Conservation (phyloP, 1,284 basidiomycete species). For the Irpex rosettiformis region DNA sequence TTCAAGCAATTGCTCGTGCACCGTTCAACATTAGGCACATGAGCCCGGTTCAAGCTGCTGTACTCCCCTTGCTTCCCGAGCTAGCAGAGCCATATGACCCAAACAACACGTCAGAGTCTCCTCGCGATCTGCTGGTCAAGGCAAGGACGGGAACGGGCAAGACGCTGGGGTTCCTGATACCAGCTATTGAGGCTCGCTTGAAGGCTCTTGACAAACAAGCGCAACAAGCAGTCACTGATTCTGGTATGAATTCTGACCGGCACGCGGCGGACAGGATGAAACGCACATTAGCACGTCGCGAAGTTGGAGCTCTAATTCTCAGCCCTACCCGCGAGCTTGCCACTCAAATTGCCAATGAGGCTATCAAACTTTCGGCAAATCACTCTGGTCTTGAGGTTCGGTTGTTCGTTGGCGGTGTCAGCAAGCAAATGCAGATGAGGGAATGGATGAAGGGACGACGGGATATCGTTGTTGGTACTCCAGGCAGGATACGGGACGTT, state of each 20-base stretch:
- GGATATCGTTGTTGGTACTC: constrained; percentile 92
- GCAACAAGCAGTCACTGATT: constrained; percentile 36
- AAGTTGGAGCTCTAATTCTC: constrained; percentile 81
- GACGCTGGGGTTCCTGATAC: constrained; percentile 88
- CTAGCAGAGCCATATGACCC: constrained; percentile 48
- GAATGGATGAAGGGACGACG: constrained; percentile 63
- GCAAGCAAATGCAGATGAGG: constrained; percentile 63
- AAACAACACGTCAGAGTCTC: constrained; percentile 22
- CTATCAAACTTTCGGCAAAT: constrained; percentile 64
- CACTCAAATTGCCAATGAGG: constrained; percentile 90
- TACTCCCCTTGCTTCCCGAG: constrained; percentile 65
- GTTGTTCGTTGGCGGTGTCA: constrained; percentile 80
- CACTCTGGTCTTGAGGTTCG: constrained; percentile 69
- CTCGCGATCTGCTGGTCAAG: constrained; percentile 72
- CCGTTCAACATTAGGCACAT: constrained; percentile 78
- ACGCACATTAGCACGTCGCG: constrained; percentile 37
- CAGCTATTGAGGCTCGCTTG: constrained; percentile 78
- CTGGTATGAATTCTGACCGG: constrained; percentile 35
- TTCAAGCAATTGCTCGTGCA: constrained; percentile 60
- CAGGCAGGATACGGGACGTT: constrained; percentile 86
- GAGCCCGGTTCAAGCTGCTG: constrained; percentile 83
- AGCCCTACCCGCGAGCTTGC: constrained; percentile 95
- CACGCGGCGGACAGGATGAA: constrained; percentile 30
- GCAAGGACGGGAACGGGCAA: constrained; percentile 96
- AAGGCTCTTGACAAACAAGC: constrained; percentile 43